Evolutionary conservation across 129 eudicot species (phyloP), one percentile per base, ranked within the genome.

Genomic region (Cynara cardunculus): DNA sequence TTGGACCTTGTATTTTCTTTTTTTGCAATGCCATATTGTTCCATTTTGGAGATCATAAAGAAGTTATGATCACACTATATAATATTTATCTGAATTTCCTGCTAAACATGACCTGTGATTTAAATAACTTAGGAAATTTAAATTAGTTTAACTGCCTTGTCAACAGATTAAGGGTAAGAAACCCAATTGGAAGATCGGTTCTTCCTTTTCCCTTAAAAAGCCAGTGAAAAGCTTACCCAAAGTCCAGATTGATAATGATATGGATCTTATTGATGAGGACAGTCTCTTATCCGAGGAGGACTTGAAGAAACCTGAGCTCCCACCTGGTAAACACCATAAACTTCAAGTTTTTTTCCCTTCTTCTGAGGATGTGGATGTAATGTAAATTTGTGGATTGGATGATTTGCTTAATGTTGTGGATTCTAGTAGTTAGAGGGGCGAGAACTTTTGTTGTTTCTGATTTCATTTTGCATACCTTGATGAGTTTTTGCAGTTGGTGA

Each of bases 261-360:
- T 78, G 84, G 98, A 94, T 82, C 88, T 91, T 83, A 94, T 94
- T 87, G 98, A 94, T 32, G 98, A 94, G 89, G 98, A 94, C 74
- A 90, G 96, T 75, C 97, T 94, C 73, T 85, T 94, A 74, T 92
- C 91, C 25, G 98, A 94, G 87, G 98, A 94, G 80, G 98, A 94
- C 83, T 77, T 91, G 65, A 92, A 91, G 89, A 94, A 92, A 85
- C 98, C 98, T 32, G 87, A 88, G 73, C 84, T 89, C 65, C 96
- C 97, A 77, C 83, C 85, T 72, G 96, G 98, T 94, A 86, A 66
- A 83, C 18, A 18, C 5, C 28, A 7, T 10, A 7, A 49, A 74
- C 1, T 78, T 31, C 0, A 8, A 3, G 1, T 5, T 5, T 31
- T 16, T 79, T n/a, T n/a, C n/a, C 3, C 11, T 30, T 59, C 39